phyloP scores from a whole-genome alignment of 805 yeast genomes.

The Lachancea kluyveri region DNA sequence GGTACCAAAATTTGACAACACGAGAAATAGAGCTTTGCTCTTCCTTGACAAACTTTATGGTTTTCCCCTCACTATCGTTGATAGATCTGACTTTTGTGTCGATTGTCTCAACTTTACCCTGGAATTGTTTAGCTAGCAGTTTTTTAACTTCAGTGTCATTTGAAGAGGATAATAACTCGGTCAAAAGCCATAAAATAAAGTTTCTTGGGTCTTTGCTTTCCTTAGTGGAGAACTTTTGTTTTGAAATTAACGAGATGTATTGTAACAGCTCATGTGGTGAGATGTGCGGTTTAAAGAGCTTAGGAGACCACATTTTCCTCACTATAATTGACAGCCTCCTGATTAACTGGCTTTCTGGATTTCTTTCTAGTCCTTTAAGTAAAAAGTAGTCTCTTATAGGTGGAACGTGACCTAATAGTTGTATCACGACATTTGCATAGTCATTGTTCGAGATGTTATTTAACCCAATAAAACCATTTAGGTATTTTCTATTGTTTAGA shows the following conservation, averaged over 20 bases:
- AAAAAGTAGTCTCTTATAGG: slow-evolving; percentile 44
- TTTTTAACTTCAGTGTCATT: slow-evolving; percentile 24
- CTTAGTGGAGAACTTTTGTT: slow-evolving; percentile 36
- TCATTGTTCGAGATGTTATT: slow-evolving; percentile 47
- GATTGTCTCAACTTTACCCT: slow-evolving; percentile 43
- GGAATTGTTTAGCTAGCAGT: slow-evolving; percentile 36
- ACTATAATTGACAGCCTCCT: slow-evolving; percentile 40
- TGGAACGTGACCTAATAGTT: slow-evolving; percentile 46
- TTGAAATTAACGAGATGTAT: slow-evolving; percentile 38
- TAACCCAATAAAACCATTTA: slow-evolving; percentile 62
- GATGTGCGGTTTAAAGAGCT: slow-evolving; percentile 52
- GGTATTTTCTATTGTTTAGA: slow-evolving; percentile 40
- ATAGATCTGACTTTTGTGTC: slow-evolving; percentile 22
- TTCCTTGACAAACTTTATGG: slow-evolving; percentile 12
- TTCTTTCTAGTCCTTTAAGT: slow-evolving; percentile 14
- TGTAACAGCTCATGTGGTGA: slow-evolving; percentile 64
- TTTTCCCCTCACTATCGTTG: slow-evolving; percentile 22
- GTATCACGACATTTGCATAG: slow-evolving; percentile 53
- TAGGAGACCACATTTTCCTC: slow-evolving; percentile 59
- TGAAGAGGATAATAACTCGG: slow-evolving; percentile 31
- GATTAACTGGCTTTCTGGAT: slow-evolving; percentile 32
- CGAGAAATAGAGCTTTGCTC: slow-evolving; percentile 13
- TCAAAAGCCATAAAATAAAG: slow-evolving; percentile 56
- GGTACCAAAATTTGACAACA: slow-evolving; percentile 26
- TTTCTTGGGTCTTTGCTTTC: slow-evolving; percentile 46